A percentile compares a stretch with the other conserved stretches of the same genome.
phyloP scores from a whole-genome alignment of 2,329 filamentous ascomycete species.

The Ambrosiella cleistominuta region DNA sequence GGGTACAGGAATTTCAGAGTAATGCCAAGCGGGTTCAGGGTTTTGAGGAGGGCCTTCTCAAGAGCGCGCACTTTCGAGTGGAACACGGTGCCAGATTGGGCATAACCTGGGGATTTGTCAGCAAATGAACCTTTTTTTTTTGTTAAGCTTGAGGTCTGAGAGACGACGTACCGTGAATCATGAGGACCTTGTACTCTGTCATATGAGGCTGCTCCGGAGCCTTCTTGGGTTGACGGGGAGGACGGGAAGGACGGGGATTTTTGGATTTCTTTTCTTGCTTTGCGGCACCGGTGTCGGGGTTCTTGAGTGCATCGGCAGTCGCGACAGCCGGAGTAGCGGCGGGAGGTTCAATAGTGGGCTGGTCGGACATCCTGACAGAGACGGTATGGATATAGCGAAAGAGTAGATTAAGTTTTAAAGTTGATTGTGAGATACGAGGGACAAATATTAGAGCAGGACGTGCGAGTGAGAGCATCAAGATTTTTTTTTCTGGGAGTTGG shows the following conservation, averaged over 20 bases:
- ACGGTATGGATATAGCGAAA: neutral
- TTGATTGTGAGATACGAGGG: neutral
- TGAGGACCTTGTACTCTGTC: constrained; percentile 48
- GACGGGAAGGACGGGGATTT: neutral
- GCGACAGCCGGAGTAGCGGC: neutral
- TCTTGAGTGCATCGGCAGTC: neutral
- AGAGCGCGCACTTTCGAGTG: constrained; percentile 75
- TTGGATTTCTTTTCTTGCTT: neutral
- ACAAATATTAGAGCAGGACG: neutral
- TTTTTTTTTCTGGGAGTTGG: too few species aligned
- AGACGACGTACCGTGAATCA: constrained; percentile 49
- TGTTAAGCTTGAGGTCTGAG: neutral
- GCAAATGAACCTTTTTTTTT: neutral
- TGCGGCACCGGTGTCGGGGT: neutral
- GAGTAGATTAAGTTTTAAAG: neutral
- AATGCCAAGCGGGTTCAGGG: constrained; percentile 42
- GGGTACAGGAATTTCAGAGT: constrained; percentile 46
- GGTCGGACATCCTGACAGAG: constrained; percentile 5
- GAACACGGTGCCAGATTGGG: constrained; percentile 75
- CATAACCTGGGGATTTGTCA: constrained; percentile 45
- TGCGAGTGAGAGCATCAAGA: neutral
- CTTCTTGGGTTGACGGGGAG: constrained; percentile 7
- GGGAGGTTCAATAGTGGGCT: neutral
- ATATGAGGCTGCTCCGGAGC: constrained; percentile 18
- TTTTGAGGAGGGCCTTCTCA: constrained; percentile 61